phyloP scores from a whole-genome alignment of 768 basidiomycete species.

The Phanerochaete sordida region DNA sequence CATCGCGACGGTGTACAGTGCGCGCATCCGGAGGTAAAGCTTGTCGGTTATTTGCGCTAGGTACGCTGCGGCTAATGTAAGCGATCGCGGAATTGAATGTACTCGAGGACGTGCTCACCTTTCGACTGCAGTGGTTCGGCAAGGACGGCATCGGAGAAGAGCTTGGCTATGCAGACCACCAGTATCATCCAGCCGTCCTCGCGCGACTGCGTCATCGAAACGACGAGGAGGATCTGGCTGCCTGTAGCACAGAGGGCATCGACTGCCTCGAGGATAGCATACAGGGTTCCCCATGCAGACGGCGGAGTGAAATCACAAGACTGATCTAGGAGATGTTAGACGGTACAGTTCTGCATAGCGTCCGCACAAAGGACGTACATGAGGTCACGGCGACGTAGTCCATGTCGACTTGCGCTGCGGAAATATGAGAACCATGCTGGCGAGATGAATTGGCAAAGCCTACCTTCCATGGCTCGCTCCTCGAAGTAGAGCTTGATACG shows the following conservation, averaged over 20 bases:
- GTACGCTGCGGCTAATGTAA: background rate
- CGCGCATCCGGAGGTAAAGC: background rate
- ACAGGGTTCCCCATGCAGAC: background rate
- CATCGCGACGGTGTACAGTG: background rate
- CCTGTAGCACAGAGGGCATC: background rate
- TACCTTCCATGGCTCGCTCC: background rate
- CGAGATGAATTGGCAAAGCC: background rate
- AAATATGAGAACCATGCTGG: background rate
- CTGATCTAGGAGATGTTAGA: background rate
- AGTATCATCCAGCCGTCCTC: background rate
- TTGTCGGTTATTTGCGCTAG: background rate
- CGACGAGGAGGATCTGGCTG: background rate
- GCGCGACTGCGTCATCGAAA: background rate
- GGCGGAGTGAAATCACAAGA: background rate
- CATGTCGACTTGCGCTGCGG: background rate
- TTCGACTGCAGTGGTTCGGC: background rate
- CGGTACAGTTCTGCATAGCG: background rate
- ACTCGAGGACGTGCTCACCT: background rate
- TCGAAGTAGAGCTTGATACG: constrained; percentile 1
- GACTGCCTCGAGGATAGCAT: background rate
- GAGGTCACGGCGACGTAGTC: background rate
- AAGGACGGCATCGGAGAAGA: background rate
- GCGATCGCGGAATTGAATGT: background rate
- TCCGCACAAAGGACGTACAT: background rate
- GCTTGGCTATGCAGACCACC: background rate